A percentile compares a stretch with the other conserved stretches of the same genome.
phyloP scores from a whole-genome alignment of 169 alveolate species.

The Cryptosporidium muris region DNA sequence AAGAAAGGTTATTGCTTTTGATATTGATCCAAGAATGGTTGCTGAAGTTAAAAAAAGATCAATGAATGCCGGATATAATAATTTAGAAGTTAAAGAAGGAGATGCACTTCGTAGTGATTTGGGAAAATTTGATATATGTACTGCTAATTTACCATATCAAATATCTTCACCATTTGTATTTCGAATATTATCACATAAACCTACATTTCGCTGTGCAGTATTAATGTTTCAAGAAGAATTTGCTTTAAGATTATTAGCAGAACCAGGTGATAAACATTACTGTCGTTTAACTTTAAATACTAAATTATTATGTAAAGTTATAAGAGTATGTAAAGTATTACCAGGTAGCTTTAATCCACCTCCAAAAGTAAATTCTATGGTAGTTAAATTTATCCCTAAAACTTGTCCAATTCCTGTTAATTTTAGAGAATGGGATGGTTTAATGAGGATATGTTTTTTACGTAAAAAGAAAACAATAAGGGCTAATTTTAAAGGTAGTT shows the following conservation, averaged over 20 bases:
- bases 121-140: conserved; percentile 97
- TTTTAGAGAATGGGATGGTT: conserved; percentile 98
- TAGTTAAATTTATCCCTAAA: conserved; percentile 96
- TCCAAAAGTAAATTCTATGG: conserved; percentile 99
- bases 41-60: conserved; percentile 97
- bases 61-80: conserved; percentile 81
- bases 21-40: conserved; percentile 98
- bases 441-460: conserved; percentile 95
- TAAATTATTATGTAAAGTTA: conserved; percentile 87
- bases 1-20: conserved; percentile 96
- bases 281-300: conserved; percentile 97
- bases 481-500: conserved; percentile 93
- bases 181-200: conserved; percentile 95
- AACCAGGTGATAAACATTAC: conserved; percentile 93
- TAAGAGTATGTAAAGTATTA: conserved; percentile 93
- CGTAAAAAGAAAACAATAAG: conserved; percentile 96
- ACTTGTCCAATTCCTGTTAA: conserved; percentile 79
- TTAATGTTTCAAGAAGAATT: conserved; percentile 99
- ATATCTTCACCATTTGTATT: conserved; percentile 98
- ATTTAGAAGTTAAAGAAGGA: conserved; percentile 88
- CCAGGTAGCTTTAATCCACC: conserved; percentile 99
- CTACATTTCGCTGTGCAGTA: conserved; percentile 92
- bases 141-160: conserved; percentile 98
- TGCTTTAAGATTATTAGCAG: conserved; percentile 96
- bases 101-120: conserved; percentile 93